A percentile compares a stretch with the other conserved stretches of the same genome.
Evolutionary conservation across 768 basidiomycete genomes (phyloP).

Genomic region (Hypholoma fasciculare): DNA sequence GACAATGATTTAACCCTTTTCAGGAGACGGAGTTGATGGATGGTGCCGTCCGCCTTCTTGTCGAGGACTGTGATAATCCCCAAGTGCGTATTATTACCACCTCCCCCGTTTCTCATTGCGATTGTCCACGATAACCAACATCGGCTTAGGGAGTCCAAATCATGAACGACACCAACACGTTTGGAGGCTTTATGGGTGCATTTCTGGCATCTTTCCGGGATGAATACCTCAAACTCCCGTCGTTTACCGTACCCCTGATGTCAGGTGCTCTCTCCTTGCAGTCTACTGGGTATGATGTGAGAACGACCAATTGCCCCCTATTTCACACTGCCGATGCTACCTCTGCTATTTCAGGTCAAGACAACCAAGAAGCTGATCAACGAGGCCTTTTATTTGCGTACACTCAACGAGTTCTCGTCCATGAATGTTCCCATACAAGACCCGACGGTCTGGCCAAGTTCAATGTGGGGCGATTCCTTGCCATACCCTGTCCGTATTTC

Average conservation of each 20-base stretch:
- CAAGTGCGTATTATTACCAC: conserved; percentile 47
- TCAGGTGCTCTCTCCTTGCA: conserved; percentile 39
- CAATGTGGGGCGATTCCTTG: conserved; percentile 14
- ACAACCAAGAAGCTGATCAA: conserved; percentile 50
- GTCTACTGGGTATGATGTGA: conserved; percentile 44
- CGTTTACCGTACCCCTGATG: conserved; percentile 56
- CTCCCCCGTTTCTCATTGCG: background rate
- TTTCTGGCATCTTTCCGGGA: conserved; percentile 65
- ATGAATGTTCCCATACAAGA: conserved; percentile 51
- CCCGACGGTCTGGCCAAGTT: conserved; percentile 41
- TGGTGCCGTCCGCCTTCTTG: conserved; percentile 59
- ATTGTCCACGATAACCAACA: background rate
- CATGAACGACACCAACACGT: conserved; percentile 57
- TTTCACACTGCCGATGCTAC: conserved; percentile 2
- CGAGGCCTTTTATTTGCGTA: conserved; percentile 60
- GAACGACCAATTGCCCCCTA: conserved; percentile 15
- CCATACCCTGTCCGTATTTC: conserved; percentile 13
- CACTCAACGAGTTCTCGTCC: conserved; percentile 48
- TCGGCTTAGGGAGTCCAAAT: conserved; percentile 64
- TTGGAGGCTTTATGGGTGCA: conserved; percentile 64
- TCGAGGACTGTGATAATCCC: conserved; percentile 75
- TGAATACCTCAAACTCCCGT: conserved; percentile 64
- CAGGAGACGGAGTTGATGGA: conserved; percentile 73
- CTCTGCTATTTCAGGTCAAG: conserved; percentile 27
- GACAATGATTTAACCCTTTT: background rate